These are phyloP conservation scores for Platanus orientalis DNA, from an alignment of 164 flowering plant species.

Conservation along the genomic window DNA sequence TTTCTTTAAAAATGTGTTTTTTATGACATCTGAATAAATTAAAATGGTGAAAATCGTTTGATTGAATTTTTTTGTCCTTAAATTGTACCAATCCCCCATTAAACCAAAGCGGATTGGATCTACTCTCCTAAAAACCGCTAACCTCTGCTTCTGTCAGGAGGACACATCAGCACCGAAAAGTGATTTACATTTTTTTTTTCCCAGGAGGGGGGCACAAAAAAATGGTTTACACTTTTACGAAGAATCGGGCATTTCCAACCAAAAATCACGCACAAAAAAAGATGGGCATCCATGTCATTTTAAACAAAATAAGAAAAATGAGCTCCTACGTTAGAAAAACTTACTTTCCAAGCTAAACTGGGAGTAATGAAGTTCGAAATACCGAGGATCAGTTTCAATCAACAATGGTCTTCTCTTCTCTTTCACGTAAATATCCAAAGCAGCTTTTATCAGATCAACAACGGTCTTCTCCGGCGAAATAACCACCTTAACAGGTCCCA, in stretches of 20 bases:
- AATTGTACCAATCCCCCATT: too few species aligned
- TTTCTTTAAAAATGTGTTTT: neutral
- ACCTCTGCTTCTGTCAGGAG: too few species aligned
- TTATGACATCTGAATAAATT: neutral
- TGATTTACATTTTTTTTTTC: too few species aligned
- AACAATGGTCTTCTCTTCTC: constrained; percentile 67
- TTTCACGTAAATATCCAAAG: constrained; percentile 38
- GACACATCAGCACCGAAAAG: too few species aligned
- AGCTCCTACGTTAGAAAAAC: neutral
- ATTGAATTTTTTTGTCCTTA: neutral
- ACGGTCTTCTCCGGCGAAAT: constrained; percentile 52
- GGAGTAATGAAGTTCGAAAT: constrained; percentile 65
- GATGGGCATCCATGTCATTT: neutral
- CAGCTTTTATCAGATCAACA: constrained; percentile 44
- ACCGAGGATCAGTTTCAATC: constrained; percentile 29
- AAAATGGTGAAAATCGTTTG: neutral
- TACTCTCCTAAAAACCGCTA: too few species aligned
- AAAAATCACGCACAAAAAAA: too few species aligned
- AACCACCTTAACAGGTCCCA: constrained; percentile 61
- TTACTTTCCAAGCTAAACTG: constrained; percentile 51
- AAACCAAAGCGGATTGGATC: too few species aligned
- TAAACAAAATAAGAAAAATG: too few species aligned
- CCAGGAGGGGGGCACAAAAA: too few species aligned
- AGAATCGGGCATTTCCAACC: too few species aligned
- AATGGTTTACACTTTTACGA: too few species aligned